A percentile compares a stretch with the other conserved stretches of the same genome.
These are phyloP conservation scores for Climacium dendroides DNA, from an alignment of 225 moss, liverwort and hornwort genomes.

Conservation along the genomic window DNA sequence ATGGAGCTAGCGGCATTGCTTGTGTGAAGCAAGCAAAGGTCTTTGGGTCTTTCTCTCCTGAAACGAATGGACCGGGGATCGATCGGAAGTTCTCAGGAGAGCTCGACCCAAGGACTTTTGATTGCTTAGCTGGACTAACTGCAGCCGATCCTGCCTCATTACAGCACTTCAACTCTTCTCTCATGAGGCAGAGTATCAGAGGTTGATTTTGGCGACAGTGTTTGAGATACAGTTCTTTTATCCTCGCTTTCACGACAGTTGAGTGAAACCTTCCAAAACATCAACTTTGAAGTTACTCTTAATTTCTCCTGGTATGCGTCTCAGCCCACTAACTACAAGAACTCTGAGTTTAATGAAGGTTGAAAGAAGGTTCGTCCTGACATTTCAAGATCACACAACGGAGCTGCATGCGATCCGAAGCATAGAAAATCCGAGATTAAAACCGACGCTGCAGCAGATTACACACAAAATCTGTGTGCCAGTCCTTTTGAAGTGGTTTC, in stretches of 20 bases:
- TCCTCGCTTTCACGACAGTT: background rate
- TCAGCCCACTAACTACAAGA: background rate
- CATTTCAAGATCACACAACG: background rate
- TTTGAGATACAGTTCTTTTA: background rate
- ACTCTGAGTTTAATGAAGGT: background rate
- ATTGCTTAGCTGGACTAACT: background rate
- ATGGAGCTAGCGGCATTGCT: background rate
- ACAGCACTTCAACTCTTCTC: background rate
- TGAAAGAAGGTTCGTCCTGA: background rate
- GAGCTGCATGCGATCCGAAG: background rate
- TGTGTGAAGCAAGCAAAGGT: conserved; percentile 3
- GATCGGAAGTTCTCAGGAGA: background rate
- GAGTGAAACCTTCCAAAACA: background rate
- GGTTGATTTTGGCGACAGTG: too few relatives aligned
- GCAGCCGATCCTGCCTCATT: background rate
- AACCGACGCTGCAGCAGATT: background rate
- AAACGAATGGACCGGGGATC: background rate
- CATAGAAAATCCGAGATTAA: background rate
- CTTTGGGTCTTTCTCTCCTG: conserved; percentile 43
- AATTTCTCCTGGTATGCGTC: background rate
- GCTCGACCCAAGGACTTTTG: conserved; percentile 7
- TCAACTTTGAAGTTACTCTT: background rate
- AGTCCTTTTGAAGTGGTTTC: background rate
- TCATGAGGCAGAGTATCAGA: background rate
- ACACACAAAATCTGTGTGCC: background rate